Conservation (phyloP, 257 asterid genomes). For the Coffea eugenioides region DNA sequence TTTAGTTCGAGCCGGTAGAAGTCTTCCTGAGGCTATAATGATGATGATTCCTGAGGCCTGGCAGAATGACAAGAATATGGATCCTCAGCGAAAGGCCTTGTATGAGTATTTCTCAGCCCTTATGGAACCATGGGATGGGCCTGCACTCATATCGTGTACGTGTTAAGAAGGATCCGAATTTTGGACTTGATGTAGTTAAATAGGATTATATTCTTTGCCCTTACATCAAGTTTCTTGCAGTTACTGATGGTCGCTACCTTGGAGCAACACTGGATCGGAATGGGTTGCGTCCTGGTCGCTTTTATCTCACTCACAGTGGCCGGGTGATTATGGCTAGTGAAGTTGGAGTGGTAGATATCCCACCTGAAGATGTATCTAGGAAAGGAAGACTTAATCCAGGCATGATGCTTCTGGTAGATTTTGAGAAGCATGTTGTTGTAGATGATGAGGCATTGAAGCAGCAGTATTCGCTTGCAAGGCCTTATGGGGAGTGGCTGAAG, state of each 20-base stretch:
- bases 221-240: constrained; percentile 48
- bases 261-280: constrained; percentile 98
- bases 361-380: constrained; percentile 90
- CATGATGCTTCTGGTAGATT: constrained; percentile 99
- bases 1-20: constrained; percentile 96
- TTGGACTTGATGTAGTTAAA: neutral
- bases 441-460: constrained; percentile 98
- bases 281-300: constrained; percentile 98
- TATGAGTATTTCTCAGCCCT: constrained; percentile 93
- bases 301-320: constrained; percentile 93
- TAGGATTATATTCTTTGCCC: constrained; percentile 17
- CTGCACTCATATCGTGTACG: constrained; percentile 96
- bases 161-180: constrained; percentile 11
- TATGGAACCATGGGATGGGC: constrained; percentile 99
- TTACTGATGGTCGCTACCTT: constrained; percentile 98
- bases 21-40: constrained; percentile 98
- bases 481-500: constrained; percentile 91
- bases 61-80: constrained; percentile 98
- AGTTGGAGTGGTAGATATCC: constrained; percentile 98
- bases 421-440: constrained; percentile 92
- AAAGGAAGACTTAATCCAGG: constrained; percentile 99
- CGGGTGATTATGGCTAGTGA: constrained; percentile 99
- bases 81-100: constrained; percentile 74
- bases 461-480: constrained; percentile 89
- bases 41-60: constrained; percentile 99